Conservation (phyloP, 345 rosid genomes). For the Citrus hindsii region DNA sequence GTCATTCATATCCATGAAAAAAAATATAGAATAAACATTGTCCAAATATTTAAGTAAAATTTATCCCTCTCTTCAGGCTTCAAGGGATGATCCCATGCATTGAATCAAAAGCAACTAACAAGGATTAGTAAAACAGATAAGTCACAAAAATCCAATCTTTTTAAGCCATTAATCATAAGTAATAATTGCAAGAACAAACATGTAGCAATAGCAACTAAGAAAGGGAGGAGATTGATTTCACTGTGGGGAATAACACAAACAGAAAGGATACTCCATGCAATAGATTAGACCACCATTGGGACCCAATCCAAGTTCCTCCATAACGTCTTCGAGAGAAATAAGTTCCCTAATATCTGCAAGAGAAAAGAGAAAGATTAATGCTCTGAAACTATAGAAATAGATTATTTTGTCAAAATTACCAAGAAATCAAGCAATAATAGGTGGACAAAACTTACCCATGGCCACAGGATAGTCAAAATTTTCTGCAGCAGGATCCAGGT, state of each 20-base stretch:
- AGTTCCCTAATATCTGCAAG: conserved; percentile 85
- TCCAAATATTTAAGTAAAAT: background rate
- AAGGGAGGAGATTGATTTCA: background rate
- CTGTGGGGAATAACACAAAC: conserved; percentile 3
- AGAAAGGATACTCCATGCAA: conserved; percentile 94
- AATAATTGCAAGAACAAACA: background rate
- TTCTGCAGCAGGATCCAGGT: conserved; percentile 95
- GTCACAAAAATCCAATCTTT: background rate
- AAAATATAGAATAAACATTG: background rate
- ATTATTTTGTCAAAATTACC: background rate
- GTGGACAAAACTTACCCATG: conserved; percentile 48
- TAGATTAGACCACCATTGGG: conserved; percentile 90
- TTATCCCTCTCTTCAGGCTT: background rate
- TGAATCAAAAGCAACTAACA: background rate
- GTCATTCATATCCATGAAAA: conserved; percentile 10
- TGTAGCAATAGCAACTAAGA: background rate
- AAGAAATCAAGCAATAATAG: background rate
- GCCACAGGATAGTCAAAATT: conserved; percentile 87
- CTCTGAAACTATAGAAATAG: background rate
- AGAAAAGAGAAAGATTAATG: background rate
- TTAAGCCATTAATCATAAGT: background rate
- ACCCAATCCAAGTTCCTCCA: conserved; percentile 87
- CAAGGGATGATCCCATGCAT: background rate
- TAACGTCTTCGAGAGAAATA: conserved; percentile 83
- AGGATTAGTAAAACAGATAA: background rate